Evolutionary conservation across 148 eudicot species (phyloP), one percentile per base, ranked within the genome.

Genomic region (Chenopodium formosanum): DNA sequence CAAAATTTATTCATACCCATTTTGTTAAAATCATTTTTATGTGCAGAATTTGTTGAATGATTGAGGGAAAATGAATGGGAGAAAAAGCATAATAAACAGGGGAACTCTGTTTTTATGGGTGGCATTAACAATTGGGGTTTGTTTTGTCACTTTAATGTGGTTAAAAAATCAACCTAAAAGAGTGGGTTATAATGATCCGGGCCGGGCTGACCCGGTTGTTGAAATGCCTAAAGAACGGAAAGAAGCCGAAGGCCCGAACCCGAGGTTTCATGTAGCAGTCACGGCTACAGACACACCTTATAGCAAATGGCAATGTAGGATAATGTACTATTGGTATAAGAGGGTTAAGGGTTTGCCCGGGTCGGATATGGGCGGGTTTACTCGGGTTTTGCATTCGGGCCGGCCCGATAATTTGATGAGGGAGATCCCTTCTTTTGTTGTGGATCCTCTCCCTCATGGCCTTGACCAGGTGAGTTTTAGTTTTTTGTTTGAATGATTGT

Each of bases 311-410:
- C 91, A 89, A 80, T 87, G 90, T 44, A 76, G 91, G 82, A 70
- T 89, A 23, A 87, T 89, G 90, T 86, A 89, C 65, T 89, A 89
- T 63, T 89, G 90, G 88, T 87, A 89, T 34, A 87, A 86, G 56
- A 84, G 70, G 80, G 73, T 78, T 4, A 89, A 84, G 78, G 88
- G 81, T 32, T 70, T 70, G 32, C 64, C 79, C 1, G 87, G 86
- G 70, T 87, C 91, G 0, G 90, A 81, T 70, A 82, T 87, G 87
- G 91, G 91, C 37, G 91, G 90, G 40, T 87, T 87, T 62, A 89
- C 90, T 5, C 83, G 90, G 87, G 82, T 89, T 81, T 82, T 89
- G 80, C 91, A 89, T 70, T 83, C 91, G 77, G 90, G 91, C 25
- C 74, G 31, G 37, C 66, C 82, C 3, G 91, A 89, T 81, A 73